Percentiles rank a stretch among this genome's conserved stretches.
Evolutionary conservation across 805 yeast genomes (phyloP).

Genomic region (Kurtzmaniella cleridarum): DNA sequence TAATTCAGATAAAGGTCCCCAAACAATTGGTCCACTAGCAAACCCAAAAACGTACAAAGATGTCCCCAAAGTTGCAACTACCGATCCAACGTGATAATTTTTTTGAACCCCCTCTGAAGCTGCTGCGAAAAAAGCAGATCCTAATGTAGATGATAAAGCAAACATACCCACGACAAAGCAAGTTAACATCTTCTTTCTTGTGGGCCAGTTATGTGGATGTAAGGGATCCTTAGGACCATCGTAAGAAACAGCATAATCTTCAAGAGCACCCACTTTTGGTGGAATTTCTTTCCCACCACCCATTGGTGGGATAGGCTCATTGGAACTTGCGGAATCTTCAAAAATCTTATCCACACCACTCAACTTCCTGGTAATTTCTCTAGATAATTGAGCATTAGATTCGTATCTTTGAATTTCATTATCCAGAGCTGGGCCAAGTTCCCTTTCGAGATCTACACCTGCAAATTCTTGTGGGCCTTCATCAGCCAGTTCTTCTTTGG

Average conservation of each 20-base stretch:
- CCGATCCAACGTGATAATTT: slow-evolving; percentile 52
- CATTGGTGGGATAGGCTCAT: slow-evolving; percentile 16
- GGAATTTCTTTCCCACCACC: slow-evolving; percentile 14
- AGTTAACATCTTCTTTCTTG: slow-evolving; percentile 19
- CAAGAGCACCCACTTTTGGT: slow-evolving; percentile 9
- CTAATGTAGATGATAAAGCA: slow-evolving; percentile 45
- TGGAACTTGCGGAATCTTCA: slow-evolving; percentile 16
- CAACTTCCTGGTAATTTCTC: slow-evolving; percentile 14
- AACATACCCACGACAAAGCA: slow-evolving; percentile 13
- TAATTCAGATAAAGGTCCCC: slow-evolving; percentile 83
- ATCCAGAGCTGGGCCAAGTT: background rate
- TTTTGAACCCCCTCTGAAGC: slow-evolving; percentile 43
- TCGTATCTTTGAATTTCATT: slow-evolving; percentile 15
- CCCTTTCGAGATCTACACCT: background rate
- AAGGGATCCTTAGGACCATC: slow-evolving; percentile 14
- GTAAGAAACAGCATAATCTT: slow-evolving; percentile 9
- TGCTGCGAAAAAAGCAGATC: slow-evolving; percentile 70
- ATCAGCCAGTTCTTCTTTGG: background rate
- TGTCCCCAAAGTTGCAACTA: slow-evolving; percentile 69
- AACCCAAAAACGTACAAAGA: slow-evolving; percentile 89
- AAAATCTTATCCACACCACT: slow-evolving; percentile 17
- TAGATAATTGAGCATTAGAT: slow-evolving; percentile 12
- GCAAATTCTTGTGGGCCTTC: background rate
- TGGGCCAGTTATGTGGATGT: slow-evolving; percentile 32
- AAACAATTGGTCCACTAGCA: slow-evolving; percentile 85